phyloP scores from a whole-genome alignment of 305 asterid species.

The Fraxinus greggii region DNA sequence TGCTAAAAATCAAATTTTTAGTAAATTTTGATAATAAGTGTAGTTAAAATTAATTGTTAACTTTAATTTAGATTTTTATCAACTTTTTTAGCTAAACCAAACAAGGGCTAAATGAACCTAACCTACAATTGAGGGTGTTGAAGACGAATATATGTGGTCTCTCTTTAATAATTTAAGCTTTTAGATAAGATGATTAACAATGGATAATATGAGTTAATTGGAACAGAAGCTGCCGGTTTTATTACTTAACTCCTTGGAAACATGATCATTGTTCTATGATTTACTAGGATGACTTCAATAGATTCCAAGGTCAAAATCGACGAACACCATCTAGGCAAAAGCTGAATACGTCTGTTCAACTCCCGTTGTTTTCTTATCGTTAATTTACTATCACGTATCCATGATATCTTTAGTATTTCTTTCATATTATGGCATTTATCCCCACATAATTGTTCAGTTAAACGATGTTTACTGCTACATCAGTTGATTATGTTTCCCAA shows the following conservation, averaged over 20 bases:
- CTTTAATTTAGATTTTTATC: background rate
- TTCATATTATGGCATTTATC: background rate
- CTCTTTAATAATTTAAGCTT: background rate
- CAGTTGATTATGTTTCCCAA: background rate
- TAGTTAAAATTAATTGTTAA: no score
- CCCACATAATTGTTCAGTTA: background rate
- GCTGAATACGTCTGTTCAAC: background rate
- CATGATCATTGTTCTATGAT: background rate
- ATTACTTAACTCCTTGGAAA: background rate
- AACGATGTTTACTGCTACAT: background rate
- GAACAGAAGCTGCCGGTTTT: background rate
- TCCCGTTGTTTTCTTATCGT: background rate
- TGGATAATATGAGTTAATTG: background rate
- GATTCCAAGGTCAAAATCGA: background rate
- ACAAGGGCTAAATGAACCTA: background rate
- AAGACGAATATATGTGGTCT: background rate
- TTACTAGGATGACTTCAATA: background rate
- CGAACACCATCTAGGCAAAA: background rate
- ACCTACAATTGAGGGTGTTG: background rate
- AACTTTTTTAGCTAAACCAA: background rate
- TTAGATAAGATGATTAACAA: background rate
- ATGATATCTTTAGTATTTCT: background rate
- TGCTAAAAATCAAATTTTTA: background rate
- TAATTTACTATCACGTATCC: background rate
- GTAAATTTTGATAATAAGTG: background rate